phyloP scores from a whole-genome alignment of 2,329 filamentous ascomycete species.

The Exophiala sp. region DNA sequence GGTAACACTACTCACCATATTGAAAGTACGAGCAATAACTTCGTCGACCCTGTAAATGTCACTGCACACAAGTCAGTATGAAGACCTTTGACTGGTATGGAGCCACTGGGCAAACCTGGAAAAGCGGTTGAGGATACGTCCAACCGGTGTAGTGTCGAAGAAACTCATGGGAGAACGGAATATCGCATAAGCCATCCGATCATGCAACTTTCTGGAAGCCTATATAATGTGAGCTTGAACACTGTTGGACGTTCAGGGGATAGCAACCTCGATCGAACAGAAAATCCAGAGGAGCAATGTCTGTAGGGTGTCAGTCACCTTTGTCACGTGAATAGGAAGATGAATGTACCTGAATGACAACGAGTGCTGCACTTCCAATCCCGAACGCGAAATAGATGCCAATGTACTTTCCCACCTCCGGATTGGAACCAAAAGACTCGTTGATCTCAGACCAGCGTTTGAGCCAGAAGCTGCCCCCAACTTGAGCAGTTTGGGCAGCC shows the following conservation, averaged over 20 bases:
- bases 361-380: slow-evolving; percentile 76
- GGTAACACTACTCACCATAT: slow-evolving; percentile 64
- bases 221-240: slow-evolving; percentile 33
- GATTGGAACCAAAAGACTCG: slow-evolving; percentile 63
- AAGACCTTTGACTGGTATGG: background rate
- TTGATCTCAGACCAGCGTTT: slow-evolving; percentile 89
- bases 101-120: slow-evolving; percentile 61
- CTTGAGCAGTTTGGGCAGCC: slow-evolving; percentile 74
- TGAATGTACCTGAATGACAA: slow-evolving; percentile 66
- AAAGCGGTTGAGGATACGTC: slow-evolving; percentile 94
- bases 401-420: slow-evolving; percentile 80
- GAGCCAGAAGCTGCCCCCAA: slow-evolving; percentile 86
- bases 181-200: slow-evolving; percentile 94
- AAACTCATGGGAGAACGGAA: slow-evolving; percentile 98
- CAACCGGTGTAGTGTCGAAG: slow-evolving; percentile 94
- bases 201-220: slow-evolving; percentile 93
- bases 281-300: slow-evolving; percentile 98
- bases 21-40: slow-evolving; percentile 92
- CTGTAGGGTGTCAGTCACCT: slow-evolving; percentile 17
- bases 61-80: slow-evolving; percentile 31
- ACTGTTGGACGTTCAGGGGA: background rate
- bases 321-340: background rate
- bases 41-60: slow-evolving; percentile 72
- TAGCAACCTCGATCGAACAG: slow-evolving; percentile 87
- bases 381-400: slow-evolving; percentile 95